Conservation (phyloP, 202 grass and related monocot species). For the Eragrostis tef region DNA sequence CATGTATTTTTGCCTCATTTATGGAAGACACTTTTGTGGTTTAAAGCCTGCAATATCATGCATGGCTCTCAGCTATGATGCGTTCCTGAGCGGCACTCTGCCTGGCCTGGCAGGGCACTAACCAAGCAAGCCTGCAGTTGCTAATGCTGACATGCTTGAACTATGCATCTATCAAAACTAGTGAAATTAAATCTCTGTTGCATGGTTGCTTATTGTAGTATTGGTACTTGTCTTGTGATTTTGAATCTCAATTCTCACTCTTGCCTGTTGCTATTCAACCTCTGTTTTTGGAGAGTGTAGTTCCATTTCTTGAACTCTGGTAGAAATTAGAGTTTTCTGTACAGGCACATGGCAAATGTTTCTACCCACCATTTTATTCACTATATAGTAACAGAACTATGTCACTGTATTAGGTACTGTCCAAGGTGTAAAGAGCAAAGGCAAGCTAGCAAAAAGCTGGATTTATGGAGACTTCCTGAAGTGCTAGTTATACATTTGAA, state of each 20-base stretch:
- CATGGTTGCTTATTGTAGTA: slow-evolving; percentile 12
- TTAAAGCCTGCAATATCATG: too few relatives aligned
- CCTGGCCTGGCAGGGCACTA: too few relatives aligned
- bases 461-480: slow-evolving; percentile 97
- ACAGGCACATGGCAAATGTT: slow-evolving; percentile 19
- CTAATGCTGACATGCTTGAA: too few relatives aligned
- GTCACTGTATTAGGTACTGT: slow-evolving; percentile 76
- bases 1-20: background rate
- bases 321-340: slow-evolving; percentile 3
- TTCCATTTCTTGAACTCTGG: slow-evolving; percentile 9
- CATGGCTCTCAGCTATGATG: too few relatives aligned
- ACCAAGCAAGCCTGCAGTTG: too few relatives aligned
- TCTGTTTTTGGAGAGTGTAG: background rate
- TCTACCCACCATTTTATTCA: slow-evolving; percentile 3
- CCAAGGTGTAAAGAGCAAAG: slow-evolving; percentile 97
- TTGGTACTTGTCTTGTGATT: background rate
- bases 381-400: slow-evolving; percentile 25
- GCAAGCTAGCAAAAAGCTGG: slow-evolving; percentile 99
- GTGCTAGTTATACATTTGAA: slow-evolving; percentile 98
- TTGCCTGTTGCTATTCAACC: background rate
- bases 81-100: too few relatives aligned
- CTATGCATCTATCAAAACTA: background rate
- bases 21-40: too few relatives aligned
- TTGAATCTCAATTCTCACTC: slow-evolving; percentile 34
- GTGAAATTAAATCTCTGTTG: background rate